Percentiles rank a stretch among this genome's conserved stretches.
These are phyloP conservation scores for Didymella keratinophila DNA, from an alignment of 2,329 filamentous ascomycete species.

Conservation along the genomic window DNA sequence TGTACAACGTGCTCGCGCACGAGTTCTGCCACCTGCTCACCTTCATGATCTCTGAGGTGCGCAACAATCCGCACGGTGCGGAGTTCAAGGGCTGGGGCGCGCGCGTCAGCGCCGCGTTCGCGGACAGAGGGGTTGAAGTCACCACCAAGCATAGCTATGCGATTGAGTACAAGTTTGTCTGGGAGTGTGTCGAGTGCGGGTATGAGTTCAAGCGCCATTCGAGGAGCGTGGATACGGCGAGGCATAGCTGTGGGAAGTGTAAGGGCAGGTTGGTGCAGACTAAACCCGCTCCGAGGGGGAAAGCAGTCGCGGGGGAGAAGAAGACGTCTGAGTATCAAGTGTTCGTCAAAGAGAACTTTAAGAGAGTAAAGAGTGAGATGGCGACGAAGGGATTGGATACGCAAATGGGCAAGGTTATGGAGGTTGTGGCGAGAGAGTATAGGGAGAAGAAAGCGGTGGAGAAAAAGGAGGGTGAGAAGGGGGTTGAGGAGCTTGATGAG, in stretches of 20 bases:
- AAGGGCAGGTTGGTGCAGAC: constrained; percentile 74
- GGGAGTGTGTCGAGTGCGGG: constrained; percentile 76
- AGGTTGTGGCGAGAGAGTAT: constrained; percentile 69
- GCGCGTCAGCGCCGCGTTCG: constrained; percentile 65
- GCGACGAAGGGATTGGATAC: constrained; percentile 62
- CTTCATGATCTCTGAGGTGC: constrained; percentile 82
- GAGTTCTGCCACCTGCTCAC: constrained; percentile 95
- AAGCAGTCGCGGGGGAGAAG: constrained; percentile 27
- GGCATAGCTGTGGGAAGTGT: constrained; percentile 81
- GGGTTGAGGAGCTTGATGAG: constrained; percentile 23
- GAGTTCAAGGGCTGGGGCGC: constrained; percentile 78
- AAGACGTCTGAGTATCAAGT: constrained; percentile 61
- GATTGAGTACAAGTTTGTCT: constrained; percentile 92
- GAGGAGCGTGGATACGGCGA: constrained; percentile 77
- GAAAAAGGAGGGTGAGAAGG: constrained; percentile 21
- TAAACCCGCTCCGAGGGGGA: constrained; percentile 73
- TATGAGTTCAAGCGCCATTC: constrained; percentile 83
- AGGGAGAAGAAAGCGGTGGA: constrained; percentile 55
- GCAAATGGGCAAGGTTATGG: constrained; percentile 70
- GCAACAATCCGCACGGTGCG: constrained; percentile 79
- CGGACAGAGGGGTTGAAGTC: constrained; percentile 71
- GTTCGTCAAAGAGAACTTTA: constrained; percentile 74
- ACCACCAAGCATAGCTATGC: constrained; percentile 90
- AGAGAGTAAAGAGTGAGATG: constrained; percentile 49
- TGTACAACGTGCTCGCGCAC: constrained; percentile 92